Conservation (phyloP, 257 asterid species). For the Salvia hispanica region DNA sequence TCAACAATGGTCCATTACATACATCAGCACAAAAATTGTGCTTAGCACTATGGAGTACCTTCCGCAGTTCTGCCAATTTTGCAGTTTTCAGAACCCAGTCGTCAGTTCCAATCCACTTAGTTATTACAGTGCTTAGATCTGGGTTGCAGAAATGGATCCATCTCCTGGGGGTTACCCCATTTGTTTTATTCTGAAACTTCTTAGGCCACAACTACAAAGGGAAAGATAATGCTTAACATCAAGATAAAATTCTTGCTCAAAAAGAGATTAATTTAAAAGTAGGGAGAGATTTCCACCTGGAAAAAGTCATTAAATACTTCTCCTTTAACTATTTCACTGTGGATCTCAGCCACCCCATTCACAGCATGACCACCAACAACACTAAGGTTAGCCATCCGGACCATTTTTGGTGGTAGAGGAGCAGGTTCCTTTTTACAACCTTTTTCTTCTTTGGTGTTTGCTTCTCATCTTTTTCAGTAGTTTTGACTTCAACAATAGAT, state of each 20-base stretch:
- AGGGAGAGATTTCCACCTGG: slow-evolving; percentile 48
- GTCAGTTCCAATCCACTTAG: slow-evolving; percentile 73
- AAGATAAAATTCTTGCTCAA: slow-evolving; percentile 28
- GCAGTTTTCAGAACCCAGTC: slow-evolving; percentile 79
- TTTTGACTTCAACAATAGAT: slow-evolving; percentile 30
- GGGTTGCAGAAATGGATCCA: slow-evolving; percentile 87
- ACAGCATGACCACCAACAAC: slow-evolving; percentile 90
- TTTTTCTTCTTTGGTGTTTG: slow-evolving; percentile 36
- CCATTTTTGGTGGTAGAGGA: slow-evolving; percentile 61
- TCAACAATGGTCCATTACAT: slow-evolving; percentile 21
- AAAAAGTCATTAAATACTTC: slow-evolving; percentile 80
- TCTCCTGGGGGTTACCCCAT: slow-evolving; percentile 90
- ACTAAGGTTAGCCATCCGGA: slow-evolving; percentile 86
- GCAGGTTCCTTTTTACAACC: slow-evolving; percentile 38
- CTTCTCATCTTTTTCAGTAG: slow-evolving; percentile 41
- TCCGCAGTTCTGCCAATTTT: slow-evolving; percentile 62
- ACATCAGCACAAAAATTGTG: slow-evolving; percentile 13
- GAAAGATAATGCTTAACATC: slow-evolving; percentile 15
- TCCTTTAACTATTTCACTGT: slow-evolving; percentile 75
- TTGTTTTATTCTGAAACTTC: slow-evolving; percentile 84
- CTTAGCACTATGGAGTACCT: slow-evolving; percentile 50
- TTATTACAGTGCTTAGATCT: slow-evolving; percentile 60
- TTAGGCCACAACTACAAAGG: slow-evolving; percentile 74
- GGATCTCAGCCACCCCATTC: slow-evolving; percentile 89
- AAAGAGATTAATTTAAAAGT: slow-evolving; percentile 4